Base-by-base conservation (phyloP, 169 alveolate genomes). In the Plasmodium gaboni region DNA sequence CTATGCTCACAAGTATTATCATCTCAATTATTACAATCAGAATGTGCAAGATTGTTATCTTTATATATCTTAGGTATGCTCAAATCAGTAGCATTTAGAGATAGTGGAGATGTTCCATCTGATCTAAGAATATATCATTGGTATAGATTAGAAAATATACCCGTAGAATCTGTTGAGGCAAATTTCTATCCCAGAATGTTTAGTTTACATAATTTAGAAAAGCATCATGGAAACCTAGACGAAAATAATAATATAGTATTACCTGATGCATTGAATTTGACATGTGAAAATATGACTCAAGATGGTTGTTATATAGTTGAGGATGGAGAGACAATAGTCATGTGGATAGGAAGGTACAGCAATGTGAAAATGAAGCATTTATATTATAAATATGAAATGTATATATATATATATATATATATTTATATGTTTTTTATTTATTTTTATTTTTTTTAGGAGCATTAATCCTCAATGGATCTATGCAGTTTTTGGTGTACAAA, bases 261-360 rank as follows among this genome's bases (percentile, higher is more conserved):
- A 50, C 97, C 97, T 2, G 91, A 73, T n/a, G 65, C 91, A 15
- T 83, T 96, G 73, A 94, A 92, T 68, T 93, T 96, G 15, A 92
- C 98, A 1, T 93, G 93, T 53, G 96, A 96, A 46, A 87, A 86
- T 38, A 93, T 96, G 92, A 92, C 95, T 15, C 97, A 94, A 74
- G 98, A 96, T 24, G 97, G 95, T 10, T 97, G 97, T 22, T 96
- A 94, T 87, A 91, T 96, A 22, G 87, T 96, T 38, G 98, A 96
- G 60, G 96, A 96, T 74, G 98, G 98, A 15, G 98, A 96, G 74
- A 65, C 86, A 24, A 93, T 96, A 95, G 71, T 95, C 13, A 87
- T 96, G 64, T 96, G 98, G 98, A 94, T 96, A 44, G 98, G 98
- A 68, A 93, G 95, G 97, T 93, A 73, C 44, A 32, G 9, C 22